These are phyloP conservation scores for Trametes hirsuta DNA, from an alignment of 1,284 basidiomycete species.

Conservation along the genomic window DNA sequence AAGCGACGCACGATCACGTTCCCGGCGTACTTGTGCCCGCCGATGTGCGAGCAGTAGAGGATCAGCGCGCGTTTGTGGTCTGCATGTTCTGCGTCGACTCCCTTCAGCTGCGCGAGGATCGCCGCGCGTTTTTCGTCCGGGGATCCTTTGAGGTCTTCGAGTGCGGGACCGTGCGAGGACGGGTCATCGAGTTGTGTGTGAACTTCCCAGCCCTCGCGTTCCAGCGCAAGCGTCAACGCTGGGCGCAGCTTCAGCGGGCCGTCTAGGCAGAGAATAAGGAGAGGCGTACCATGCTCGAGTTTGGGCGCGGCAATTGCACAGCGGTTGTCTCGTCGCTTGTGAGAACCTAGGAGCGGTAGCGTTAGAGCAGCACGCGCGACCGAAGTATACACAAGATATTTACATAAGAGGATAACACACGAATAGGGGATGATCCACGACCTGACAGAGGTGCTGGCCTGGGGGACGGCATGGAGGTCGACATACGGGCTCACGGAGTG, in stretches of 20 bases:
- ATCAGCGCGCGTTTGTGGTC: slow-evolving; percentile 67
- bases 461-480: slow-evolving; percentile 37
- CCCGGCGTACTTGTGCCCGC: slow-evolving; percentile 90
- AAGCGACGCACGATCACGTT: slow-evolving; percentile 78
- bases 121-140: slow-evolving; percentile 44
- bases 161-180: slow-evolving; percentile 51
- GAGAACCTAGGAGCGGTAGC: slow-evolving; percentile 67
- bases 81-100: slow-evolving; percentile 46
- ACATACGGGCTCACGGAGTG: slow-evolving; percentile 58
- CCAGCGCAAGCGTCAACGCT: slow-evolving; percentile 68
- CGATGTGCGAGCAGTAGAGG: slow-evolving; percentile 85
- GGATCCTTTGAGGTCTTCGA: slow-evolving; percentile 56
- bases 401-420: slow-evolving; percentile 82
- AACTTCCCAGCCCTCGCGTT: slow-evolving; percentile 71
- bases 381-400: slow-evolving; percentile 32
- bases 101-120: slow-evolving; percentile 53
- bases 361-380: neutral
- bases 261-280: neutral
- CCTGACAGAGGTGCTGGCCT: slow-evolving; percentile 50
- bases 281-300: slow-evolving; percentile 66
- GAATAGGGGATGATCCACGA: slow-evolving; percentile 79
- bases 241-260: neutral
- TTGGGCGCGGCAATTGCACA: slow-evolving; percentile 87
- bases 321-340: slow-evolving; percentile 88
- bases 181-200: slow-evolving; percentile 78